A percentile compares a stretch with the other conserved stretches of the same genome.
phyloP scores from a whole-genome alignment of 768 basidiomycete genomes.

The Amanita pallidorosea region DNA sequence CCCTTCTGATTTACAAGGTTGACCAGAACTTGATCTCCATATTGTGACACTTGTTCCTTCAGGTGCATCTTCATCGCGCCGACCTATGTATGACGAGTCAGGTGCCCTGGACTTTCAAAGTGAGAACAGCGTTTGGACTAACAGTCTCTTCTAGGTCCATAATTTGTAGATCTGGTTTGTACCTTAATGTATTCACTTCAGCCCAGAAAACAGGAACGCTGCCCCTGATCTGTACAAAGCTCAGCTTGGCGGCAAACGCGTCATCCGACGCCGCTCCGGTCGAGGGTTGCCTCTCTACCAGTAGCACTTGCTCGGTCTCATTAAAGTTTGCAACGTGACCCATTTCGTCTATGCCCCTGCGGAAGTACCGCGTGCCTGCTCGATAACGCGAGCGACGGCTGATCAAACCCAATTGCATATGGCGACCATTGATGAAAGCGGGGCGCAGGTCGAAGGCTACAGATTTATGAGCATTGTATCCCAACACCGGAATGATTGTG shows the following conservation, averaged over 20 bases:
- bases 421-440: slow-evolving; percentile 62
- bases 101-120: not conserved
- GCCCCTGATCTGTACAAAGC: slow-evolving; percentile 90
- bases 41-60: slow-evolving; percentile 55
- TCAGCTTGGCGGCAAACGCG: slow-evolving; percentile 46
- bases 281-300: slow-evolving; percentile 51
- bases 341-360: slow-evolving; percentile 80
- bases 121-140: slow-evolving; percentile 13
- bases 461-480: slow-evolving; percentile 3
- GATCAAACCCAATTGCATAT: slow-evolving; percentile 78
- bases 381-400: slow-evolving; percentile 90
- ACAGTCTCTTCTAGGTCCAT: slow-evolving; percentile 91
- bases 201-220: slow-evolving; percentile 95
- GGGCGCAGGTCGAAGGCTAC: slow-evolving; percentile 82
- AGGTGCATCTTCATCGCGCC: slow-evolving; percentile 68
- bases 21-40: slow-evolving; percentile 73
- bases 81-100: slow-evolving; percentile 37
- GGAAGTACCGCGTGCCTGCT: slow-evolving; percentile 95
- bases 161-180: slow-evolving; percentile 92
- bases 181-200: slow-evolving; percentile 89
- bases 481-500: slow-evolving; percentile 12
- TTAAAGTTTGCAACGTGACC: slow-evolving; percentile 97
- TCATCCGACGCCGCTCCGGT: slow-evolving; percentile 33
- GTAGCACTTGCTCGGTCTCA: slow-evolving; percentile 91
- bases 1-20: slow-evolving; percentile 94